phyloP scores from a whole-genome alignment of 805 yeast genomes.

The Clavispora fructus region DNA sequence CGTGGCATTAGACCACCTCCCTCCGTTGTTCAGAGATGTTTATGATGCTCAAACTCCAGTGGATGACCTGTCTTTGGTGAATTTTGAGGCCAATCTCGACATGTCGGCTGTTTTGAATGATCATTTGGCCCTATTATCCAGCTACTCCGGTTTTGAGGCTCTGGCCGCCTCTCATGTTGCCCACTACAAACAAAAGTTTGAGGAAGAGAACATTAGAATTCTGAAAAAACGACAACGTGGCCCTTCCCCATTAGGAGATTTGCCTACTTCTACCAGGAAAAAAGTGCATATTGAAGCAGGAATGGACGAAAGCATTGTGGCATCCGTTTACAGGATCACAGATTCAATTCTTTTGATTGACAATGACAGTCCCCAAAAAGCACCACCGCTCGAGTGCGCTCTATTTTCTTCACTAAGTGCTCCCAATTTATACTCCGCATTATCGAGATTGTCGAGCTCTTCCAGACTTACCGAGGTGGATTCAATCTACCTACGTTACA shows the following conservation, averaged over 20 bases:
- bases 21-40: conserved; percentile 9
- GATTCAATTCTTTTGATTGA: neutral
- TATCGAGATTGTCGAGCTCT: conserved; percentile 17
- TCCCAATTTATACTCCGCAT: neutral
- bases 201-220: neutral
- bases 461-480: conserved; percentile 7
- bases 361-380: neutral
- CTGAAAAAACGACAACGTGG: neutral
- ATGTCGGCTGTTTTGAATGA: neutral
- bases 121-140: conserved; percentile 1
- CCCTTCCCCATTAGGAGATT: neutral
- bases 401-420: neutral
- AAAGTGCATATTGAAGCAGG: neutral
- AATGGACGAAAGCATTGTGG: neutral
- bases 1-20: conserved; percentile 3
- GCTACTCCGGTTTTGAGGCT: neutral
- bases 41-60: conserved; percentile 2
- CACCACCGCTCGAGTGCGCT: neutral
- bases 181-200: conserved; percentile 1
- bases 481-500: neutral
- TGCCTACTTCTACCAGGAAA: neutral
- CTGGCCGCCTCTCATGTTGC: neutral
- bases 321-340: neutral
- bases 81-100: conserved; percentile 7
- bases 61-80: conserved; percentile 7